A percentile compares a stretch with the other conserved stretches of the same genome.
Conservation (phyloP, 2,329 filamentous ascomycete species). For the Ceratocystis colombiana region DNA sequence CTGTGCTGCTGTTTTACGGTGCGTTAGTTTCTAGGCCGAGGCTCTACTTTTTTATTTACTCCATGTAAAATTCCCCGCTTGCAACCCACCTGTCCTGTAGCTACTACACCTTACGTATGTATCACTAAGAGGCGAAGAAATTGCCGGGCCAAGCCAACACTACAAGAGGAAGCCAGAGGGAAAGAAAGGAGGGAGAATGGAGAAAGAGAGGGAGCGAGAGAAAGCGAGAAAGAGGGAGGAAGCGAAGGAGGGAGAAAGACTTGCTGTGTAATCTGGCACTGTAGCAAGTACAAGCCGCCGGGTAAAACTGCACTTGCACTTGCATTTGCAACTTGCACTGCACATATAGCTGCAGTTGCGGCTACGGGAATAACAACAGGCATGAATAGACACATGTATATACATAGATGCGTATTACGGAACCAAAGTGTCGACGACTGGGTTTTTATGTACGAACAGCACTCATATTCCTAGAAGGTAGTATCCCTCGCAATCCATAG, state of each 20-base stretch:
- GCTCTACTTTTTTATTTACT: background rate
- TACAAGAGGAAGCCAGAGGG: too few relatives aligned
- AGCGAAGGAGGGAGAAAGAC: background rate
- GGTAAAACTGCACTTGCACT: constrained; percentile 8
- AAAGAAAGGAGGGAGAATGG: too few relatives aligned
- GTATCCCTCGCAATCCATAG: background rate
- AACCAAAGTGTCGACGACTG: background rate
- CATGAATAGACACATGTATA: too few relatives aligned
- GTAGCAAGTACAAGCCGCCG: background rate
- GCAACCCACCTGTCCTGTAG: too few relatives aligned
- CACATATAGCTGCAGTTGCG: background rate
- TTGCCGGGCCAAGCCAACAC: too few relatives aligned
- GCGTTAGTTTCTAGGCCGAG: background rate
- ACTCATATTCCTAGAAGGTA: background rate
- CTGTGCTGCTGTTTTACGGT: background rate
- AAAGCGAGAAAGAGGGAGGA: too few relatives aligned
- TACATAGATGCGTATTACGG: background rate
- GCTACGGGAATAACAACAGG: background rate
- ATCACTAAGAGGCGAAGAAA: too few relatives aligned
- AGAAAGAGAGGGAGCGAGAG: too few relatives aligned
- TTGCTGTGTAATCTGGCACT: background rate
- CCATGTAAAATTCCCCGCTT: too few relatives aligned
- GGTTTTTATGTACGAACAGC: background rate
- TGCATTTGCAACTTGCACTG: background rate
- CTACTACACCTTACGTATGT: too few relatives aligned